A percentile compares a stretch with the other conserved stretches of the same genome.
These are phyloP conservation scores for Striga hermonthica DNA, from an alignment of 305 asterid species.

Conservation along the genomic window DNA sequence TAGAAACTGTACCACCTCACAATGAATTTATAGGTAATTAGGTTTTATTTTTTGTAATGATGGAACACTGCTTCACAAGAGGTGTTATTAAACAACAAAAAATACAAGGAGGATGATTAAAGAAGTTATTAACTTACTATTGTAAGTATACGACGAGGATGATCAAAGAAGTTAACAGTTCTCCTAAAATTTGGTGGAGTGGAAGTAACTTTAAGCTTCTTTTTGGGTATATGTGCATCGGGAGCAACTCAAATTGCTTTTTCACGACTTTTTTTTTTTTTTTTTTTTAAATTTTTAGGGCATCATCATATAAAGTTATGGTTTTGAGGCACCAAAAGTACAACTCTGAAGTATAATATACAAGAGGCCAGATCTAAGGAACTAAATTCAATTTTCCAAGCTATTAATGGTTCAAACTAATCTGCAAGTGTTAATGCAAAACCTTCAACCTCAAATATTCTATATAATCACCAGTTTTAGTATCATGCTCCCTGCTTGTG, in stretches of 20 bases:
- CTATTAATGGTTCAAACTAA: not conserved
- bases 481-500: not conserved
- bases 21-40: not conserved
- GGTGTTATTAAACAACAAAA: not conserved
- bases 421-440: not conserved
- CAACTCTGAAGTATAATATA: no score
- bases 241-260: not conserved
- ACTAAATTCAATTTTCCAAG: not conserved
- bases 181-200: no score
- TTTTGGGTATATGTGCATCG: not conserved
- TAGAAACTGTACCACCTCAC: slow-evolving; percentile 3
- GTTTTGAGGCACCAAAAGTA: not conserved
- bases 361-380: not conserved
- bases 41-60: not conserved
- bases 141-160: no score
- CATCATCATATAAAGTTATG: not conserved
- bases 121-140: no score
- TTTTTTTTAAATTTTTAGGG: not conserved
- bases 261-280: not conserved
- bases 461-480: not conserved
- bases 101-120: no score
- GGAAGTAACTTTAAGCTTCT: slow-evolving; percentile 3
- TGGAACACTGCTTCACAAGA: not conserved
- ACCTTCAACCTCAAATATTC: slow-evolving; percentile 5
- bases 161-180: no score